Percentiles rank a stretch among this genome's conserved stretches.
These are phyloP conservation scores for Pichia norvegensis DNA, from an alignment of 1,139 yeast species.

Conservation along the genomic window DNA sequence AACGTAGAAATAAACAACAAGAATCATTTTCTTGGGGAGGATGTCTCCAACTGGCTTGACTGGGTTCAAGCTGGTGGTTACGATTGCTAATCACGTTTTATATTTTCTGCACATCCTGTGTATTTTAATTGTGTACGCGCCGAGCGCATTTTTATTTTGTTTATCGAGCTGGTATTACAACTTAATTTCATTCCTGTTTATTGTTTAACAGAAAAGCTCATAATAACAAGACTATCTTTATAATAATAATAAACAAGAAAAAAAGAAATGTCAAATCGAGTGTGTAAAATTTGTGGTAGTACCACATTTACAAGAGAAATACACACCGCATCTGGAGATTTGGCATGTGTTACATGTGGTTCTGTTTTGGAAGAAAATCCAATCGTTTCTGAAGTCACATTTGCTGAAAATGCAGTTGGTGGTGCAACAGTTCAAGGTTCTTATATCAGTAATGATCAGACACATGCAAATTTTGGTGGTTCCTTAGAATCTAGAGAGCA, in stretches of 20 bases:
- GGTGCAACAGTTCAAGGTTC: slow-evolving; percentile 96
- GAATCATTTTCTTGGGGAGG: slow-evolving; percentile 3
- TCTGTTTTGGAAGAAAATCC: slow-evolving; percentile 85
- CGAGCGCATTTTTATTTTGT: too few species aligned
- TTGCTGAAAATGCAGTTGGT: slow-evolving; percentile 86
- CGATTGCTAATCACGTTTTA: not conserved
- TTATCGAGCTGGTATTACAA: too few species aligned
- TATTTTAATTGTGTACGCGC: not conserved
- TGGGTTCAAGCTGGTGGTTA: slow-evolving; percentile 7
- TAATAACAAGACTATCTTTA: not conserved
- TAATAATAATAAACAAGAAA: not conserved
- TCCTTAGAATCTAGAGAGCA: slow-evolving; percentile 83
- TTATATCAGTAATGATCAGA: slow-evolving; percentile 82
- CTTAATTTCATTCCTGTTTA: not conserved
- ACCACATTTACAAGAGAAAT: slow-evolving; percentile 41
- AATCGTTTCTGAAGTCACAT: slow-evolving; percentile 89
- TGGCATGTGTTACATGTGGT: slow-evolving; percentile 79
- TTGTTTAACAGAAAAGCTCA: not conserved
- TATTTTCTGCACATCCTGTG: too few species aligned
- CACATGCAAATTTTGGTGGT: slow-evolving; percentile 63
- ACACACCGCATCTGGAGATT: slow-evolving; percentile 61
- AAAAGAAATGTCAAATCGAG: slow-evolving; percentile 1
- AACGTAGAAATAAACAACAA: not conserved
- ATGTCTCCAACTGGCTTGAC: slow-evolving; percentile 6
- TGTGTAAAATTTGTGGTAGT: slow-evolving; percentile 38